Evolutionary conservation across 768 basidiomycete species (phyloP).

Genomic region (Pisolithus tinctorius): DNA sequence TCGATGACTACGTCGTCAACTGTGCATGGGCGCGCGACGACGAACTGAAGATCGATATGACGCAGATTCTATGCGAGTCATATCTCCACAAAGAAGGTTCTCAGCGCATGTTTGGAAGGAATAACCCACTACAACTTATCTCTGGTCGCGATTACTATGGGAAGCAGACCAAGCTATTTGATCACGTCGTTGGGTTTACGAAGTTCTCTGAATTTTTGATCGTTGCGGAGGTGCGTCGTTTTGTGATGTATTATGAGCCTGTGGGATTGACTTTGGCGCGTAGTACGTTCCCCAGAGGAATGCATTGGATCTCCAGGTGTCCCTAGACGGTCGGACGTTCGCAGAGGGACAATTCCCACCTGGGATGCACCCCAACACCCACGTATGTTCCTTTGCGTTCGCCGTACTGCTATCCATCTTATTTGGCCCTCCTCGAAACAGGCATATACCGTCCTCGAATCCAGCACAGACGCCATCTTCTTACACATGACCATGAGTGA

Average conservation of each 20-base stretch:
- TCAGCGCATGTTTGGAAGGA: constrained; percentile 50
- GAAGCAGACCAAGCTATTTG: constrained; percentile 72
- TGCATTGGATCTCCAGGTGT: constrained; percentile 82
- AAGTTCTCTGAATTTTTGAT: constrained; percentile 96
- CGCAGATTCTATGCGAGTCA: constrained; percentile 89
- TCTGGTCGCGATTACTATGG: constrained; percentile 68
- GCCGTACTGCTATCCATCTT: not conserved
- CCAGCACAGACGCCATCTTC: constrained; percentile 89
- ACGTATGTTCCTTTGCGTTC: constrained; percentile 45
- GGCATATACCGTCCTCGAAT: constrained; percentile 94
- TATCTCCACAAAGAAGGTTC: constrained; percentile 76
- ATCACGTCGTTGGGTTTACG: constrained; percentile 88
- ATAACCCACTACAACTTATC: constrained; percentile 72
- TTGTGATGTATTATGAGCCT: constrained; percentile 16
- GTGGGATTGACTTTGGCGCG: not conserved
- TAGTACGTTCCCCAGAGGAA: constrained; percentile 48
- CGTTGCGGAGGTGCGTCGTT: constrained; percentile 74
- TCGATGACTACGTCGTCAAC: constrained; percentile 84
- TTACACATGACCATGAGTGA: constrained; percentile 92
- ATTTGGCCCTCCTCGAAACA: constrained; percentile 21
- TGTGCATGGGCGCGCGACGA: constrained; percentile 90
- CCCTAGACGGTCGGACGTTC: constrained; percentile 82
- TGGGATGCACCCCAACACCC: constrained; percentile 81
- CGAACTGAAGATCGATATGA: constrained; percentile 71
- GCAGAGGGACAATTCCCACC: constrained; percentile 88